phyloP scores from a whole-genome alignment of 441 rosid genomes.

The Jatropha podagrica region DNA sequence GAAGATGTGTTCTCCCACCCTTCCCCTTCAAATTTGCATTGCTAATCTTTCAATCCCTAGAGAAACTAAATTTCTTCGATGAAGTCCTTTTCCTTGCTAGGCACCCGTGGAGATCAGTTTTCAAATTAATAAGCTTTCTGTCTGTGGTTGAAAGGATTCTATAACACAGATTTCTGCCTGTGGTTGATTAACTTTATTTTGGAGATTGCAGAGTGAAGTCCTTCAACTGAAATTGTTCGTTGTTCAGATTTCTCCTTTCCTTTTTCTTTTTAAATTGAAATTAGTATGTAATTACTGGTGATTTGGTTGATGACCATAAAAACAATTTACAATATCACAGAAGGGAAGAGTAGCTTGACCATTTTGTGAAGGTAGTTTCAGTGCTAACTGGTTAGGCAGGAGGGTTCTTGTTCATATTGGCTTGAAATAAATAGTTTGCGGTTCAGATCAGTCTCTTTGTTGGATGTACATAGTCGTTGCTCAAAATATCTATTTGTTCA shows the following conservation, averaged over 20 bases:
- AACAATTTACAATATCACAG: neutral
- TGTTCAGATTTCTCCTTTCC: neutral
- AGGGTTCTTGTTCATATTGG: neutral
- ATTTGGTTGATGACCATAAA: neutral
- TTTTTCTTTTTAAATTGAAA: neutral
- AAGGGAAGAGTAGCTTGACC: neutral
- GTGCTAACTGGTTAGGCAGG: too few species aligned
- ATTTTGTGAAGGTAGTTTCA: neutral
- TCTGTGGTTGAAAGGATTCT: slow-evolving; percentile 2
- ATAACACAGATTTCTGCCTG: neutral
- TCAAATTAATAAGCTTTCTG: neutral
- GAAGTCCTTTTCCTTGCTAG: neutral
- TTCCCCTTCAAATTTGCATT: neutral
- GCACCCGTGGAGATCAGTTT: neutral
- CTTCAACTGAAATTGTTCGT: neutral
- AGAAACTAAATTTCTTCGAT: neutral
- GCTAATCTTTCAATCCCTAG: neutral
- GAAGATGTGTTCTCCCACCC: neutral
- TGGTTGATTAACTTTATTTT: neutral
- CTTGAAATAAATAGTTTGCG: neutral
- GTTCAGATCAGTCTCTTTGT: neutral
- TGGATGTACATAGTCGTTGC: neutral
- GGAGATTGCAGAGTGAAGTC: neutral
- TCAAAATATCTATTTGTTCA: neutral
- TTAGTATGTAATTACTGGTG: neutral